Evolutionary conservation across 306 rosid species (phyloP).

Genomic region (Albizia julibrissin): DNA sequence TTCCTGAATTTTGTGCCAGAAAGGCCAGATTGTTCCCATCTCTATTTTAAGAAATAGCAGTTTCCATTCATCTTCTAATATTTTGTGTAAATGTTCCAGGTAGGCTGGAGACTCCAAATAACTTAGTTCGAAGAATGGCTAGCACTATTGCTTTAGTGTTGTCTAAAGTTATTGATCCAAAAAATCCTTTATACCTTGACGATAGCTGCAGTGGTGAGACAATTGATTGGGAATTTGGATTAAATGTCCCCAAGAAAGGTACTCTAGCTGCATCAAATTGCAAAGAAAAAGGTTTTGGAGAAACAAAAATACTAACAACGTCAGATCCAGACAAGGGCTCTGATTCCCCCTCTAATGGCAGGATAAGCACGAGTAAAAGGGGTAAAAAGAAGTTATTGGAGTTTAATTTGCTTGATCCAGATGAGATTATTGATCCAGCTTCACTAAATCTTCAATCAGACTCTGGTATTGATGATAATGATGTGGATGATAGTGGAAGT

Average conservation of each 20-base stretch:
- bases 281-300: slow-evolving; percentile 37
- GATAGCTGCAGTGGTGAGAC: slow-evolving; percentile 70
- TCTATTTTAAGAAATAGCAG: slow-evolving; percentile 32
- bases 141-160: slow-evolving; percentile 74
- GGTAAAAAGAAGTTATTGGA: slow-evolving; percentile 55
- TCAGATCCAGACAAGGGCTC: slow-evolving; percentile 39
- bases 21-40: background rate
- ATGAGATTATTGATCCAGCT: slow-evolving; percentile 85
- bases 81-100: slow-evolving; percentile 61
- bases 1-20: background rate
- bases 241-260: slow-evolving; percentile 51
- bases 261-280: slow-evolving; percentile 33
- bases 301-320: slow-evolving; percentile 35
- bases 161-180: slow-evolving; percentile 90
- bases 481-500: slow-evolving; percentile 55
- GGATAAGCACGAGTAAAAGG: slow-evolving; percentile 37
- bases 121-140: slow-evolving; percentile 86
- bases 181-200: slow-evolving; percentile 90
- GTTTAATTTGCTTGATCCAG: slow-evolving; percentile 75
- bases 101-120: slow-evolving; percentile 90
- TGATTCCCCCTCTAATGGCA: slow-evolving; percentile 39
- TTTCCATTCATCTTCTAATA: slow-evolving; percentile 25
- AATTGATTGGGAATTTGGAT: slow-evolving; percentile 85
- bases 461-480: slow-evolving; percentile 46
- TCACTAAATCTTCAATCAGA: slow-evolving; percentile 61